Evolutionary conservation across 2,329 filamentous ascomycete species (phyloP).

Genomic region (Pseudogymnoascus verrucosus): DNA sequence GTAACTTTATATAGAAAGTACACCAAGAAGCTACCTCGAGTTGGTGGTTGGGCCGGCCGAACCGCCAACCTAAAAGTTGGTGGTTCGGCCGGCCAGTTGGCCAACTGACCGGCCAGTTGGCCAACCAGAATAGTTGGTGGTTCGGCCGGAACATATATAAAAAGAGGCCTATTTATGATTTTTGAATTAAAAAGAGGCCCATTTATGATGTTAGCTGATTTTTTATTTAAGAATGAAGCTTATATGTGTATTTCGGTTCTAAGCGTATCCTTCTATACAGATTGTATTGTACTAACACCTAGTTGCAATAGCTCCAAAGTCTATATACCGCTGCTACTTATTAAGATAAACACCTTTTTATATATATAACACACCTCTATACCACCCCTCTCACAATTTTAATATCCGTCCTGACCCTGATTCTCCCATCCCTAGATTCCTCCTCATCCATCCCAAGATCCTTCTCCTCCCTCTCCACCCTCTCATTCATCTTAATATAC

Average conservation of each 20-base stretch:
- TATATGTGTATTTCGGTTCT: neutral
- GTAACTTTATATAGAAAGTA: too few relatives aligned
- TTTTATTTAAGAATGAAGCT: neutral
- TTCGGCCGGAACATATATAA: too few relatives aligned
- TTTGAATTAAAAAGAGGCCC: too few relatives aligned
- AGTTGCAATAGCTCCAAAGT: neutral
- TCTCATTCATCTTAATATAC: constrained; percentile 2
- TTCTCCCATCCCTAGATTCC: neutral
- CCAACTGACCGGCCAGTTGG: too few relatives aligned
- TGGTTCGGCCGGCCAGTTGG: too few relatives aligned
- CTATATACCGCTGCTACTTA: neutral
- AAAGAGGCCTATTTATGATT: too few relatives aligned
- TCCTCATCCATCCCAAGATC: neutral
- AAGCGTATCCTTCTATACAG: neutral
- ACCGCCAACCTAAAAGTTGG: too few relatives aligned
- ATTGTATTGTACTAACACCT: neutral
- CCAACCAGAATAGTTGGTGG: too few relatives aligned
- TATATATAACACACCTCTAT: neutral
- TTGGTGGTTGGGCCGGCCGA: too few relatives aligned
- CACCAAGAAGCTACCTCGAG: too few relatives aligned
- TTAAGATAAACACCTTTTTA: neutral
- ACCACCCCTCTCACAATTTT: neutral
- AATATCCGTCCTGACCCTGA: neutral
- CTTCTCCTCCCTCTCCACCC: constrained; percentile 9
- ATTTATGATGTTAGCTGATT: too few relatives aligned